Evolutionary conservation across 2,329 filamentous ascomycete species (phyloP), one percentile per base, ranked within the genome.

Genomic region (Graphilbum ipis-grandicollis): DNA sequence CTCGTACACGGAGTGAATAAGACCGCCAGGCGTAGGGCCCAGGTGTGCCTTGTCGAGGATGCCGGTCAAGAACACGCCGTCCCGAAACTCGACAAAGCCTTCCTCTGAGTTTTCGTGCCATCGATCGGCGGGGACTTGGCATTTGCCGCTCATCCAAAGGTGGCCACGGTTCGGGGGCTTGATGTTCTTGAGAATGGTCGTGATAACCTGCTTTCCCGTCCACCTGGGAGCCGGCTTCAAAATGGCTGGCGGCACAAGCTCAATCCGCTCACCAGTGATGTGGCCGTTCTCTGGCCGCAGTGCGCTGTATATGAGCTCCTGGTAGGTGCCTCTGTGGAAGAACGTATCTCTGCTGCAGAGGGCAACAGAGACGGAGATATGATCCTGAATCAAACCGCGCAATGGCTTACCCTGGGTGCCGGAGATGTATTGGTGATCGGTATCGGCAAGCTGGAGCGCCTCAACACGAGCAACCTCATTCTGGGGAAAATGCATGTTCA

Each of bases 401-500:
- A 98, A 65, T 0, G 90, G 90, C 51, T 93, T 93, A 39, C 90
- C 90, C 14, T 84, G 82, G 3, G 90, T 98, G 17, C 80, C 83
- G 25, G 86, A 93, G 26, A 98, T 70, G 53, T 98, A 98, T 50
- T 98, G 90, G 51, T 94, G 86, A 53, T 98, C 88, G 3, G 90
- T 94, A 53, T 96, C 88, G 28, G 90, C 90, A 49, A 98, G 78
- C 47, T 85, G 82, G 46, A 93, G 69, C 2, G 90, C 90, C 59
- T 98, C 90, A 2, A 88, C 82, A 47, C 90, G 71, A 14, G 90
- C 90, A 45, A 96, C 67, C 53, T 96, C 92, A 47, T 93, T 96
- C 49, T 98, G 90, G 2, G 90, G 90, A 51, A 98, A 96, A 58
- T 98, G 90, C 86, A 98, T 92, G 56, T 98, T 98, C 90, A 98